Base-by-base conservation (phyloP, 176 grass and related monocot species). In the Rhynchospora tenuis region DNA sequence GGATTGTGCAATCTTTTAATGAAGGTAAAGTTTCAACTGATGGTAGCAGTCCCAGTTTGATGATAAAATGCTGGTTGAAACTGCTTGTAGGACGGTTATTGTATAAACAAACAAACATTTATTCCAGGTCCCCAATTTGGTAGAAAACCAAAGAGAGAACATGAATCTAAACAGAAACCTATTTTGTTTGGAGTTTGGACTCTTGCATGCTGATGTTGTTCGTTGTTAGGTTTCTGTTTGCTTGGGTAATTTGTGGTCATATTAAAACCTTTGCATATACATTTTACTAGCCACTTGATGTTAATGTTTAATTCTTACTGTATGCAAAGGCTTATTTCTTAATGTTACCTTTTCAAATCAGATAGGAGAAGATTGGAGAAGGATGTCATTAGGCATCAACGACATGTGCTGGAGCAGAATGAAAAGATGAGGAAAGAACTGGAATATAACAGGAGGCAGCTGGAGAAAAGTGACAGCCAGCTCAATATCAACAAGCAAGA, bases 281-380 rank as follows among this genome's bases (percentile, higher is more conserved):
- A 69, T 29, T 14, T 69, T 43, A 69, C 65, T 69, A 42, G 64
- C 64, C 8, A 64, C 11, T 51, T 10, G 23, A 27, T 64, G 60
- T 64, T 64, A 12, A 64, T 64, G n/a, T 27, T 64, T 64, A 26
- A 7, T 64, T n/a, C 9, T 23, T 19, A 26, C 22, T 26, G 8
- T 6, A 13, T 64, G 22, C 9, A 51, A 51, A 38, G 11, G 11
- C 60, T 64, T 9, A 27, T 64, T 20, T 3, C 10, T 54, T 28
- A 64, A 42, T 10, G 52, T 12, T 31, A 58, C 74, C 86, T 86
- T 33, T 65, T 23, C 28, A 70, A 64, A 79, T 76, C 84, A 97
- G 94, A 89, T 89, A 93, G 93, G 91, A 86, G 86, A 45, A 89
- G 88, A 46, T 75, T 97, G 83, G 89, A 97, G 80, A 82, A 85